Evolutionary conservation across 345 rosid genomes (phyloP).

Genomic region (Eucalyptus erythrocorys): DNA sequence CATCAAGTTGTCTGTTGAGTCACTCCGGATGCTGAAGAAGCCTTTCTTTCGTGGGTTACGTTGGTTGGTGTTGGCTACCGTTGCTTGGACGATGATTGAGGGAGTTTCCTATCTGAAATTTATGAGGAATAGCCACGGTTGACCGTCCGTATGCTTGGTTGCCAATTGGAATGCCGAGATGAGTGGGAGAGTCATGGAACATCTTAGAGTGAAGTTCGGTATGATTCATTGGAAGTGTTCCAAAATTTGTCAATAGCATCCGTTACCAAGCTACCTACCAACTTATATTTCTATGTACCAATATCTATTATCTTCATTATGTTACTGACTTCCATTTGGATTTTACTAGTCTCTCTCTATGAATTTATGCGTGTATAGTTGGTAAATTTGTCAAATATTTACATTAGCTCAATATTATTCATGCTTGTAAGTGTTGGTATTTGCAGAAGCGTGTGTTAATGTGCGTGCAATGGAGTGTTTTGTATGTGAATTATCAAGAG

Average conservation of each 20-base stretch:
- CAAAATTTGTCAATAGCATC: background rate
- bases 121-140: conserved; percentile 36
- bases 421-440: too few relatives aligned
- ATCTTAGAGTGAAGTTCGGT: background rate
- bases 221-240: background rate
- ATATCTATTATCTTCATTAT: background rate
- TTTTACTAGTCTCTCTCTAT: background rate
- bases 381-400: background rate
- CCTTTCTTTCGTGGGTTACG: conserved; percentile 45
- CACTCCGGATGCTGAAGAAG: conserved; percentile 18
- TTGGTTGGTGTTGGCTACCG: conserved; percentile 42
- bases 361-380: background rate
- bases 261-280: background rate
- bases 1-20: conserved; percentile 24
- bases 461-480: too few relatives aligned
- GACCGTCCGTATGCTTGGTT: conserved; percentile 51
- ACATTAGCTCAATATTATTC: background rate
- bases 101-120: conserved; percentile 2
- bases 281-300: background rate
- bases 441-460: too few relatives aligned
- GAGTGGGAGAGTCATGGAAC: conserved; percentile 38
- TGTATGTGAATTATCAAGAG: too few relatives aligned
- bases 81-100: conserved; percentile 8
- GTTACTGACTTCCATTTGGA: background rate
- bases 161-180: conserved; percentile 61